phyloP scores from a whole-genome alignment of 345 rosid species.

The Schrenkiella parvula region DNA sequence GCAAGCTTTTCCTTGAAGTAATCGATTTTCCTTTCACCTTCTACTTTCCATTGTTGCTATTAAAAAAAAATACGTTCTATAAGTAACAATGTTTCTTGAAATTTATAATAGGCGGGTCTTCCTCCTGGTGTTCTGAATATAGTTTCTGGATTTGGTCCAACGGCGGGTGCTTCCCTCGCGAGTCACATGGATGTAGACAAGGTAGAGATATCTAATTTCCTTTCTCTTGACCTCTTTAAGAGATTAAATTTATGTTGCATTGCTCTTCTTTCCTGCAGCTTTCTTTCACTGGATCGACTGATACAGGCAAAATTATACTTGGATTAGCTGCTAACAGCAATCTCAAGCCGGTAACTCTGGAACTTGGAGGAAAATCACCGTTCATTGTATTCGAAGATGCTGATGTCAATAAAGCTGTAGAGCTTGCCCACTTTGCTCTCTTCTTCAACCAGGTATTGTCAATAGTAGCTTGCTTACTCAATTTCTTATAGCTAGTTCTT shows the following conservation, averaged over 20 bases:
- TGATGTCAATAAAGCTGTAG: slow-evolving; percentile 80
- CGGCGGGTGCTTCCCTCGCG: slow-evolving; percentile 85
- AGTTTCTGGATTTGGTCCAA: slow-evolving; percentile 80
- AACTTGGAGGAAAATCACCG: slow-evolving; percentile 98
- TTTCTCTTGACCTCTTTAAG: not conserved
- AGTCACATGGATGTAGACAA: slow-evolving; percentile 96
- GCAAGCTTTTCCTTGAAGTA: slow-evolving; percentile 50
- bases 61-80: no score
- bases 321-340: slow-evolving; percentile 86
- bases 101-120: slow-evolving; percentile 67
- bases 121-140: slow-evolving; percentile 89
- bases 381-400: slow-evolving; percentile 92
- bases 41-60: not conserved
- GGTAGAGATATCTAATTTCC: slow-evolving; percentile 37
- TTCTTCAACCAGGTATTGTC: slow-evolving; percentile 83
- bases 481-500: not conserved
- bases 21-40: not conserved
- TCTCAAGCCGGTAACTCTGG: slow-evolving; percentile 88
- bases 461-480: not conserved
- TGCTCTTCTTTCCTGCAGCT: slow-evolving; percentile 42
- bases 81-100: slow-evolving; percentile 10
- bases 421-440: slow-evolving; percentile 86
- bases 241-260: not conserved
- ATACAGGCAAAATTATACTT: slow-evolving; percentile 67
- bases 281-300: slow-evolving; percentile 93